phyloP scores from a whole-genome alignment of 2,329 filamentous ascomycete species.

The Verticillium albo-atrum region DNA sequence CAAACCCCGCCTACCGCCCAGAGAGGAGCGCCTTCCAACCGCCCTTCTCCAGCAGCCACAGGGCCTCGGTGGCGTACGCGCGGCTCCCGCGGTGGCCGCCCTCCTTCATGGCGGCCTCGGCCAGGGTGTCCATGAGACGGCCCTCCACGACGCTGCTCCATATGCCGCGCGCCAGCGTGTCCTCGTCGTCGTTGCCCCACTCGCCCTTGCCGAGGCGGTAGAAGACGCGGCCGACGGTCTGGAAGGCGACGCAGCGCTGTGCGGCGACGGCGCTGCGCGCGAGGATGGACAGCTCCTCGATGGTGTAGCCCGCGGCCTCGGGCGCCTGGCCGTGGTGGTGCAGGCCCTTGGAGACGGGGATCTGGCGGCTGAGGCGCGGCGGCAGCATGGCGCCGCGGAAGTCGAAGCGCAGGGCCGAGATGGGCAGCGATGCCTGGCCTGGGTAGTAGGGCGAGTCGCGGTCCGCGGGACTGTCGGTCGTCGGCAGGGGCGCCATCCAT shows the following conservation, averaged over 20 bases:
- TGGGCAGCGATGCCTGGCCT: constrained; percentile 62
- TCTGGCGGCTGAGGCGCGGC: constrained; percentile 66
- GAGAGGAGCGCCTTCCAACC: constrained; percentile 62
- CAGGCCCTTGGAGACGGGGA: constrained; percentile 74
- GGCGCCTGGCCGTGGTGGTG: constrained; percentile 94
- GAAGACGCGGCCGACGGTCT: constrained; percentile 80
- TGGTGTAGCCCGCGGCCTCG: constrained; percentile 89
- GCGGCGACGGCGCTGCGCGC: constrained; percentile 77
- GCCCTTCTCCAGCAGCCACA: constrained; percentile 78
- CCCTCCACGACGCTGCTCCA: constrained; percentile 78
- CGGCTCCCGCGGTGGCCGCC: constrained; percentile 72
- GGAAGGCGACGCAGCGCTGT: constrained; percentile 87
- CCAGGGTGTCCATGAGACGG: constrained; percentile 69
- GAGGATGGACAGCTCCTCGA: constrained; percentile 77
- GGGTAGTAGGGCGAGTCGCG: constrained; percentile 79
- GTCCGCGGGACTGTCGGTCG: constrained; percentile 59
- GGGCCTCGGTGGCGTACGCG: constrained; percentile 80
- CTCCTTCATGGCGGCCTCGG: constrained; percentile 68
- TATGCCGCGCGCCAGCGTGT: constrained; percentile 68
- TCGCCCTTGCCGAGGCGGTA: constrained; percentile 75
- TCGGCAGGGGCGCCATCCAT: constrained; percentile 79
- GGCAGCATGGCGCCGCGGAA: constrained; percentile 78
- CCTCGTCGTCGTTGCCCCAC: constrained; percentile 55
- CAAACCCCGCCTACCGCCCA: constrained; percentile 40
- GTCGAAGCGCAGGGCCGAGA: constrained; percentile 81